Evolutionary conservation across 176 grass and related monocot genomes (phyloP).

Genomic region (Paspalum notatum): DNA sequence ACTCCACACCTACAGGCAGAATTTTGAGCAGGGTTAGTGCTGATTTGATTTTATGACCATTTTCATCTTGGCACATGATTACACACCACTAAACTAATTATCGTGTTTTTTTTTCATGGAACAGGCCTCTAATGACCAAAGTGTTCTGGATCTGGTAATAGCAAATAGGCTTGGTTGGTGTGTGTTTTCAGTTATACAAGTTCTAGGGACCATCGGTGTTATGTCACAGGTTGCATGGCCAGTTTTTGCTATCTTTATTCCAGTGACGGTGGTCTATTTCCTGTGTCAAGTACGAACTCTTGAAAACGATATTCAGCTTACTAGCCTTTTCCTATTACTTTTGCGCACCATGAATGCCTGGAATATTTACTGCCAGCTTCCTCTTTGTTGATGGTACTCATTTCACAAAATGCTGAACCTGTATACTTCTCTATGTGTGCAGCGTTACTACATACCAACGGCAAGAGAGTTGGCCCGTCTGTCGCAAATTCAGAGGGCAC

Average conservation of each 20-base stretch:
- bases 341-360: neutral
- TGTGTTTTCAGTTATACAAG: constrained; percentile 62
- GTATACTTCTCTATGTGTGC: constrained; percentile 34
- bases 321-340: constrained; percentile 15
- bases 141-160: constrained; percentile 75
- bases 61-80: neutral
- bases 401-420: constrained; percentile 36
- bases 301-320: neutral
- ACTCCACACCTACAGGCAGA: constrained; percentile 86
- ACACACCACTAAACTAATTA: constrained; percentile 18
- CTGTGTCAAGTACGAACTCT: constrained; percentile 65
- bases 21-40: constrained; percentile 83
- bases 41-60: constrained; percentile 9
- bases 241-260: constrained; percentile 76
- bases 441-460: constrained; percentile 81
- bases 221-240: constrained; percentile 44
- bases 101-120: neutral
- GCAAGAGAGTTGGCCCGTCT: constrained; percentile 74
- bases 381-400: constrained; percentile 11
- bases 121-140: constrained; percentile 87
- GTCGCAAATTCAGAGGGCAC: constrained; percentile 68
- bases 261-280: constrained; percentile 66
- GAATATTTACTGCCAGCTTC: constrained; percentile 17
- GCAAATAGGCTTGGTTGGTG: constrained; percentile 65
- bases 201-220: constrained; percentile 70